Evolutionary conservation across 2,329 filamentous ascomycete genomes (phyloP), one percentile per base, ranked within the genome.

Genomic region (Pseudogymnoascus sp.): DNA sequence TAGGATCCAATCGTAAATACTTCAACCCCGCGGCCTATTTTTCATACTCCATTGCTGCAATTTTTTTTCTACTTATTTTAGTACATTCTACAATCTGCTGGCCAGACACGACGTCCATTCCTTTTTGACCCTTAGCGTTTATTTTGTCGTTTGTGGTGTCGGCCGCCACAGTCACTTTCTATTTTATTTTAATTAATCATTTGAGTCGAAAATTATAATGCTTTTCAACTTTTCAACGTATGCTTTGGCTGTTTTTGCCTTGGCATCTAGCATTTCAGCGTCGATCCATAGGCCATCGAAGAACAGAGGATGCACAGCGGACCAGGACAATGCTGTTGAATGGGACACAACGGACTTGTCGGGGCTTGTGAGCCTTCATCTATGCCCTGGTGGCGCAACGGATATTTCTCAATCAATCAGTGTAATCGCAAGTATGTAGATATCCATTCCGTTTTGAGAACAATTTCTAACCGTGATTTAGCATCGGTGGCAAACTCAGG

Each of bases 41-140:
- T 52, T 52, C 45, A 19, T 52, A 52, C 23, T 52, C 31, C 45
- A 16, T 16, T 6, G 23, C 4, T 29, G 26, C 23, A 26, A 11
- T 16, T 52, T 52, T 31, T 29, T 31, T 16, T 16, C 45, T 52
- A 6, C 26, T 31, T 52, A n/a, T n/a, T 52, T 52, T 52, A 11
- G n/a, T 52, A 29, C 26, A 52, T 52, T 31, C n/a, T 16, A 16
- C 26, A 31, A 26, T 31, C 45, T 52, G 45, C 45, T 52, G 45
- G 45, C 45, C 45, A 52, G 45, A 52, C 45, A 52, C 45, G 45
- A 31, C 45, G 45, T 52, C 45, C 45, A 52, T 52, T 52, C 45
- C 26, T 52, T 52, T 52, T 12, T 21, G 26, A 52, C 23, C 8
- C 14, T 52, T 52, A 11, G 3, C 45, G 29, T 16, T 52, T 31